A percentile compares a stretch with the other conserved stretches of the same genome.
Evolutionary conservation across 495 filamentous ascomycete genomes (phyloP).

Genomic region (Daldinia decipiens): DNA sequence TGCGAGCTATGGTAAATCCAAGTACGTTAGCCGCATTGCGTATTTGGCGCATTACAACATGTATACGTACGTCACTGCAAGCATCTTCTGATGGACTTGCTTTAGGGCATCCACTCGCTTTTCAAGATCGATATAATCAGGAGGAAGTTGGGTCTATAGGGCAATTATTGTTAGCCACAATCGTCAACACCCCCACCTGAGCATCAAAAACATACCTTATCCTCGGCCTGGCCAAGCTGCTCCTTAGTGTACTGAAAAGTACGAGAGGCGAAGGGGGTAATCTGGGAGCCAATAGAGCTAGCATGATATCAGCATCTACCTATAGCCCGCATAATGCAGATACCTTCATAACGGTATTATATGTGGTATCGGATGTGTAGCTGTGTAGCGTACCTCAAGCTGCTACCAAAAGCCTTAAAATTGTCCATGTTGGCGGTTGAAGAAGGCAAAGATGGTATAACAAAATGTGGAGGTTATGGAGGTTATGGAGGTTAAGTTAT

Average conservation of each 20-base stretch:
- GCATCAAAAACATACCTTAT: slow-evolving; percentile 70
- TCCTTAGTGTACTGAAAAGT: slow-evolving; percentile 98
- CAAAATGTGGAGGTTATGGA: neutral
- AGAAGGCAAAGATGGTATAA: slow-evolving; percentile 4
- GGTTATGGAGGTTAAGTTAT: slow-evolving; percentile 1
- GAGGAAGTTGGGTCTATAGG: slow-evolving; percentile 86
- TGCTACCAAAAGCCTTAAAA: slow-evolving; percentile 67
- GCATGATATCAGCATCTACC: slow-evolving; percentile 20
- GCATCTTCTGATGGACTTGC: slow-evolving; percentile 94
- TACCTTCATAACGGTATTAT: slow-evolving; percentile 11
- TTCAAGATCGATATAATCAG: slow-evolving; percentile 98
- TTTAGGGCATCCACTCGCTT: slow-evolving; percentile 98
- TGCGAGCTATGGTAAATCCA: slow-evolving; percentile 71
- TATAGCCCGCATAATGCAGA: slow-evolving; percentile 4
- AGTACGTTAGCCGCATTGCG: slow-evolving; percentile 23
- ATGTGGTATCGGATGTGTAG: neutral
- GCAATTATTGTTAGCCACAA: slow-evolving; percentile 9
- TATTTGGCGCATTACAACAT: slow-evolving; percentile 6
- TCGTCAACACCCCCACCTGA: slow-evolving; percentile 22
- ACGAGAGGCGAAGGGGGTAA: slow-evolving; percentile 91
- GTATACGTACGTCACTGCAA: slow-evolving; percentile 87
- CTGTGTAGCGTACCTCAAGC: slow-evolving; percentile 44
- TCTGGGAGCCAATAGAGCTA: slow-evolving; percentile 60
- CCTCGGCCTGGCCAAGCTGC: slow-evolving; percentile 93
- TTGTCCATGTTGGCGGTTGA: slow-evolving; percentile 67